These are phyloP conservation scores for Pinus taeda DNA, from an alignment of 75 land plant genomes.

Conservation along the genomic window DNA sequence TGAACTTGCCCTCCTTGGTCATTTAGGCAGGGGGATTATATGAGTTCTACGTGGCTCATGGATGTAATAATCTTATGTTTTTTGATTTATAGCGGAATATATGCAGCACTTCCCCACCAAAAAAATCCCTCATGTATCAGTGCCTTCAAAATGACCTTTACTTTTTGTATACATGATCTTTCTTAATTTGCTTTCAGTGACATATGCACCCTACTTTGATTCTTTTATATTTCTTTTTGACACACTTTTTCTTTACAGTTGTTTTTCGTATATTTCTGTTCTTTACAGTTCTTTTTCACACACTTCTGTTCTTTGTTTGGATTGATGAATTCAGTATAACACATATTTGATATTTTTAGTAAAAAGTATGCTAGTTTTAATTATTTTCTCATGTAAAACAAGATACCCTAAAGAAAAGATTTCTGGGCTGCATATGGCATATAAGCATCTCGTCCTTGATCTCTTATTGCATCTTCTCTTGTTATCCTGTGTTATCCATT, in stretches of 20 bases:
- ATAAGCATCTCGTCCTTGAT: not conserved
- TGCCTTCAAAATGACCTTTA: not conserved
- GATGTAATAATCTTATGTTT: too few species aligned
- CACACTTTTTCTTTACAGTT: not conserved
- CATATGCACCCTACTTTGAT: not conserved
- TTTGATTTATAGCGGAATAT: too few species aligned
- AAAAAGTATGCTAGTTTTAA: not conserved
- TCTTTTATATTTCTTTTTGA: not conserved
- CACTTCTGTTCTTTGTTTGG: not conserved
- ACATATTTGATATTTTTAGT: not conserved
- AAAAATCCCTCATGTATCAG: too few species aligned
- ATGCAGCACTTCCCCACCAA: too few species aligned
- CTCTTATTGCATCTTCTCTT: not conserved
- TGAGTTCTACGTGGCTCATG: too few species aligned
- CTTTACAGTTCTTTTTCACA: not conserved
- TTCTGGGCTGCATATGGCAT: not conserved
- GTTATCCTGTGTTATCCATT: not conserved
- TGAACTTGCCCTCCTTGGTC: too few species aligned
- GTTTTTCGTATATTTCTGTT: not conserved
- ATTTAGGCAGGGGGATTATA: too few species aligned
- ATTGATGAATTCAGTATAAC: not conserved
- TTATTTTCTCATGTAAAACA: not conserved
- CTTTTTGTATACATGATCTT: not conserved
- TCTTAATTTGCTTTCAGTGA: not conserved
- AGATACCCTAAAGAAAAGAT: not conserved